A percentile compares a stretch with the other conserved stretches of the same genome.
Conservation (phyloP, 257 asterid species). For the Anisodus acutangulus region DNA sequence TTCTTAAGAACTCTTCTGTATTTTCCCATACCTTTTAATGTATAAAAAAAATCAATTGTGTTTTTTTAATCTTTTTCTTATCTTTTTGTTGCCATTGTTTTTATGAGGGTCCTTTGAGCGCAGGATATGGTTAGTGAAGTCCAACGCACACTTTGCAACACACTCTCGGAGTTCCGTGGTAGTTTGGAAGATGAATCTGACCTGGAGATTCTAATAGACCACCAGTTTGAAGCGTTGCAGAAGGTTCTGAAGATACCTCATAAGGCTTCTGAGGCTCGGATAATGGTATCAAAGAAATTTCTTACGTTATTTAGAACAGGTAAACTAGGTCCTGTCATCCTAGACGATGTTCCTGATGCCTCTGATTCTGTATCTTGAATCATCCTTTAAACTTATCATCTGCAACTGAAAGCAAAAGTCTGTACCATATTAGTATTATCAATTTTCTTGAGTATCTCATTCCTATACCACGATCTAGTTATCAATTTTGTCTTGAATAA, state of each 20-base stretch:
- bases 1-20: neutral
- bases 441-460: neutral
- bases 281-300: conserved; percentile 74
- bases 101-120: neutral
- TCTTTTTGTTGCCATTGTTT: neutral
- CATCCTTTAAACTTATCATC: neutral
- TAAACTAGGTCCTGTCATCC: conserved; percentile 85
- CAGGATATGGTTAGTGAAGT: conserved; percentile 80
- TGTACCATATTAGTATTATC: conserved; percentile 20
- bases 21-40: neutral
- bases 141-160: conserved; percentile 60
- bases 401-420: neutral
- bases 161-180: conserved; percentile 63
- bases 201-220: conserved; percentile 69
- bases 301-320: conserved; percentile 80
- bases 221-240: conserved; percentile 77
- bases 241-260: conserved; percentile 77
- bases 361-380: conserved; percentile 38
- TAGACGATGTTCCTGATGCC: conserved; percentile 72
- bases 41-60: neutral
- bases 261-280: conserved; percentile 79
- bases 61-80: neutral
- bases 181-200: conserved; percentile 72
- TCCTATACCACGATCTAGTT: neutral
- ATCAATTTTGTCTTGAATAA: neutral